Percentiles rank a stretch among this genome's conserved stretches.
Evolutionary conservation across 2,329 filamentous ascomycete genomes (phyloP).

Genomic region (Setomelanomma holmii): DNA sequence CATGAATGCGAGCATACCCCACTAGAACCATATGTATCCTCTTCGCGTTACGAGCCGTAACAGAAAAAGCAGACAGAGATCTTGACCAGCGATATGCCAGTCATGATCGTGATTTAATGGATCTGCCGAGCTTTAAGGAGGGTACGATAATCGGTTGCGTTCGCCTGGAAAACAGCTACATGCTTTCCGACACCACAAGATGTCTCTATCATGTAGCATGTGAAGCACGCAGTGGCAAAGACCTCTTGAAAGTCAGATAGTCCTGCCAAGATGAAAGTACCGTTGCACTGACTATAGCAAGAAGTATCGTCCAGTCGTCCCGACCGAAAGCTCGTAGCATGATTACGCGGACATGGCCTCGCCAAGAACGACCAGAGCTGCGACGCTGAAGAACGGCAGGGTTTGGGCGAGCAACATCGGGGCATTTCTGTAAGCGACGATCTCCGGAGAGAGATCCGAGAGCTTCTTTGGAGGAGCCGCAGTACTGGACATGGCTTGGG

Average conservation of each 20-base stretch:
- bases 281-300: conserved; percentile 36
- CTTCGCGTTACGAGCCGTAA: conserved; percentile 52
- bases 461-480: background rate
- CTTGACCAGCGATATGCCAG: conserved; percentile 57
- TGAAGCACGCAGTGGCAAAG: background rate
- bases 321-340: conserved; percentile 58
- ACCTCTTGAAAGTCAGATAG: background rate
- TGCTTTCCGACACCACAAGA: conserved; percentile 59
- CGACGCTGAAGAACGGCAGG: conserved; percentile 47
- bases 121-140: conserved; percentile 53
- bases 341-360: conserved; percentile 56
- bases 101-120: conserved; percentile 56
- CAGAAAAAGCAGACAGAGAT: conserved; percentile 58
- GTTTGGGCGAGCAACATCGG: conserved; percentile 51
- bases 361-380: conserved; percentile 50
- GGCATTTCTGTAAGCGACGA: conserved; percentile 47
- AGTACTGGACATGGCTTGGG: background rate
- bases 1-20: background rate
- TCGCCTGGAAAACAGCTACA: conserved; percentile 44
- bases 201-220: conserved; percentile 52
- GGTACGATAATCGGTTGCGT: conserved; percentile 36
- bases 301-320: conserved; percentile 59
- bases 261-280: background rate
- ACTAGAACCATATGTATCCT: background rate
- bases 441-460: conserved; percentile 3